phyloP scores from a whole-genome alignment of 345 rosid species.

The Pistacia integerrima region DNA sequence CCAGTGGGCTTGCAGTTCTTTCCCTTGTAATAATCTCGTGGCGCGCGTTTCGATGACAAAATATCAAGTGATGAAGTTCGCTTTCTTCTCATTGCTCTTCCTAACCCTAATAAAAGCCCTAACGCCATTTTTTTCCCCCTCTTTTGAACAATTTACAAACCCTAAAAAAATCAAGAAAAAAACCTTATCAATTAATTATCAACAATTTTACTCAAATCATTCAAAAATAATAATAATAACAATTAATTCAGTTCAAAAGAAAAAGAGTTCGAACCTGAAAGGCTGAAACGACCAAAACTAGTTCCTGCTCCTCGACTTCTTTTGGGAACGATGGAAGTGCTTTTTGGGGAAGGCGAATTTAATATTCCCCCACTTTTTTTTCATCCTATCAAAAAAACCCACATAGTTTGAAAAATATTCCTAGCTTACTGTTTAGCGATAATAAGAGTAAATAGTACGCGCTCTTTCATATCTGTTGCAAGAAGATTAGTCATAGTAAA shows the following conservation, averaged over 20 bases:
- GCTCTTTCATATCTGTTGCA: too few relatives aligned
- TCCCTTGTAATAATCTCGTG: slow-evolving; percentile 83
- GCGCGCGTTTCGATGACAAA: slow-evolving; percentile 87
- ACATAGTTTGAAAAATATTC: too few relatives aligned
- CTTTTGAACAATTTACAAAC: not conserved
- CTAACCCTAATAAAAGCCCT: slow-evolving; percentile 67
- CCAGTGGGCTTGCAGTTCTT: slow-evolving; percentile 92
- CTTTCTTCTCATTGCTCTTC: slow-evolving; percentile 74
- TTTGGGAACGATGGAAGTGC: not conserved
- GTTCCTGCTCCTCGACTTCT: not conserved
- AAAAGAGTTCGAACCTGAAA: not conserved
- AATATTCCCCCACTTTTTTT: too few relatives aligned
- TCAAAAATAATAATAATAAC: not conserved
- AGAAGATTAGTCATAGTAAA: too few relatives aligned
- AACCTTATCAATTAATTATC: not conserved
- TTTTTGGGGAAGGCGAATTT: too few relatives aligned
- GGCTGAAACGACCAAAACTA: not conserved
- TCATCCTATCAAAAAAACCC: too few relatives aligned
- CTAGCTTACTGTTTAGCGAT: too few relatives aligned
- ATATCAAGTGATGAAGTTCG: slow-evolving; percentile 83
- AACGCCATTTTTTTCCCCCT: slow-evolving; percentile 51
- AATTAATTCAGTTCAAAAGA: not conserved
- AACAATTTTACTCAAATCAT: not conserved
- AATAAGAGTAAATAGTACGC: too few relatives aligned
- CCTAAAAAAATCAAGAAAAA: not conserved